These are phyloP conservation scores for Friedmanniomyces simplex DNA, from an alignment of 495 filamentous ascomycete species.

Conservation along the genomic window DNA sequence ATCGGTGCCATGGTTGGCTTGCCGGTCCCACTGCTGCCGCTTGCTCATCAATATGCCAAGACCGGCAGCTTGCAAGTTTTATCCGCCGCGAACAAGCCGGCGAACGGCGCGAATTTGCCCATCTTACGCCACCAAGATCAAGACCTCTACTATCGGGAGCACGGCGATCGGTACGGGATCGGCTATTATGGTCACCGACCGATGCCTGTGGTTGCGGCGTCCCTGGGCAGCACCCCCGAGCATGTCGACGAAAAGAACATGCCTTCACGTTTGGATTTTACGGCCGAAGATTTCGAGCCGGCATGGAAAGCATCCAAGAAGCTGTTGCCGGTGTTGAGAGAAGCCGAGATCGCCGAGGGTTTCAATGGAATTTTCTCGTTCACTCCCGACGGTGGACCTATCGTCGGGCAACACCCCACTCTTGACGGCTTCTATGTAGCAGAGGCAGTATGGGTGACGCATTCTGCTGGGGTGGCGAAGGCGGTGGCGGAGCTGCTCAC, in stretches of 20 bases:
- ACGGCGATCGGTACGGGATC: slow-evolving; percentile 43
- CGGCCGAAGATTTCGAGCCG: slow-evolving; percentile 38
- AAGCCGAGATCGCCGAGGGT: slow-evolving; percentile 37
- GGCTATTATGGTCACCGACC: slow-evolving; percentile 45
- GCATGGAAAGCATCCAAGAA: slow-evolving; percentile 39
- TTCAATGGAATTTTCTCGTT: slow-evolving; percentile 47
- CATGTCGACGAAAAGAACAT: slow-evolving; percentile 43
- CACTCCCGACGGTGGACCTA: slow-evolving; percentile 42
- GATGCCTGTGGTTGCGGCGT: slow-evolving; percentile 39
- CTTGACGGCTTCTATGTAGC: slow-evolving; percentile 44
- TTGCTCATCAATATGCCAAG: slow-evolving; percentile 45
- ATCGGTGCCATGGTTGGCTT: slow-evolving; percentile 42
- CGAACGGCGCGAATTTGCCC: slow-evolving; percentile 37
- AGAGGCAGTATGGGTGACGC: slow-evolving; percentile 47
- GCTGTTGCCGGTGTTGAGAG: slow-evolving; percentile 35
- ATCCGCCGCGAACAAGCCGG: slow-evolving; percentile 24
- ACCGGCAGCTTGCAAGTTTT: slow-evolving; percentile 35
- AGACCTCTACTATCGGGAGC: slow-evolving; percentile 45
- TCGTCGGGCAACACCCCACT: slow-evolving; percentile 39
- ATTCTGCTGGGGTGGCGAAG: slow-evolving; percentile 43
- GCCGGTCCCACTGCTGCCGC: slow-evolving; percentile 39
- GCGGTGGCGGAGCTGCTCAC: slow-evolving; percentile 41
- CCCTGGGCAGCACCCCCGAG: slow-evolving; percentile 33
- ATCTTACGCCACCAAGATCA: slow-evolving; percentile 44
- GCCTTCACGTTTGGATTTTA: slow-evolving; percentile 43